phyloP scores from a whole-genome alignment of 1,284 basidiomycete genomes.

The Cerrena zonata region DNA sequence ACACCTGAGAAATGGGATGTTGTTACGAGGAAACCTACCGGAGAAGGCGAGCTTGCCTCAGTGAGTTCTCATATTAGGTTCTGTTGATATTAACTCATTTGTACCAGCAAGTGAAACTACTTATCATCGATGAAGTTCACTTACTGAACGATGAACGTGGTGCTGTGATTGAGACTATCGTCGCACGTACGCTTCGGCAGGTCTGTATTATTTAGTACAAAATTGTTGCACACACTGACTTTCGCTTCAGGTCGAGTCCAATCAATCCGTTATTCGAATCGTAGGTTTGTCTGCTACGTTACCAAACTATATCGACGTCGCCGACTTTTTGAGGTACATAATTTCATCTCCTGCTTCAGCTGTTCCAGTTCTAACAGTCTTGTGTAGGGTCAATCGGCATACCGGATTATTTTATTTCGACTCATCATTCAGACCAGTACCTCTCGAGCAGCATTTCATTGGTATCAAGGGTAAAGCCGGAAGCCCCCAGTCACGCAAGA shows the following conservation, averaged over 20 bases:
- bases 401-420: constrained; percentile 98
- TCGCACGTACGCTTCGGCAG: constrained; percentile 90
- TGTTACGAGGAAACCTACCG: constrained; percentile 93
- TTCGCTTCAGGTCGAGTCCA: constrained; percentile 78
- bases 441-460: constrained; percentile 96
- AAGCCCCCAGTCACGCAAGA: constrained; percentile 70
- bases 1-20: constrained; percentile 99
- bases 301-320: constrained; percentile 96
- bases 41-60: constrained; percentile 90
- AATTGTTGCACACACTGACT: constrained; percentile 1
- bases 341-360: not conserved
- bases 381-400: constrained; percentile 73
- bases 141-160: constrained; percentile 96
- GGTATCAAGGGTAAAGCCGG: constrained; percentile 91
- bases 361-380: constrained; percentile 4
- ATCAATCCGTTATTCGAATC: constrained; percentile 95
- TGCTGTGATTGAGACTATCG: constrained; percentile 97
- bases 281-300: constrained; percentile 97
- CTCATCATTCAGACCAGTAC: constrained; percentile 93
- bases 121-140: constrained; percentile 99
- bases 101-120: constrained; percentile 80
- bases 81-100: not conserved
- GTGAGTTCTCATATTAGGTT: constrained; percentile 39
- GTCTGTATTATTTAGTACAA: constrained; percentile 32
- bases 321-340: constrained; percentile 80